Evolutionary conservation across 805 yeast species (phyloP).

Genomic region (Nakazawaea holstii): DNA sequence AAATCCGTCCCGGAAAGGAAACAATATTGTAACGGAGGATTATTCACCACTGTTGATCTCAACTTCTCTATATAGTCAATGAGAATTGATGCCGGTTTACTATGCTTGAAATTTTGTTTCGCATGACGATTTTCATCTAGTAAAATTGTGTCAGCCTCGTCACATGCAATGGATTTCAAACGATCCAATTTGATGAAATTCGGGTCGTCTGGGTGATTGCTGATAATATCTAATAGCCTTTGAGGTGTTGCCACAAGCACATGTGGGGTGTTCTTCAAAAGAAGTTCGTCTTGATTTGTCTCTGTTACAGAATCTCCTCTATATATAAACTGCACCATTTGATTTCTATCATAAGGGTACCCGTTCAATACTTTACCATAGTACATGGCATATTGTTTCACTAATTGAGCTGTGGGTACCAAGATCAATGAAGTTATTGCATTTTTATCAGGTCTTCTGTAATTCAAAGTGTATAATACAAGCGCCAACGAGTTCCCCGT

Average conservation of each 20-base stretch:
- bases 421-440: slow-evolving; percentile 17
- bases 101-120: slow-evolving; percentile 14
- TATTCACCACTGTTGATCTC: slow-evolving; percentile 6
- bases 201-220: slow-evolving; percentile 25
- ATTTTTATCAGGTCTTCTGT: slow-evolving; percentile 19
- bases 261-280: slow-evolving; percentile 24
- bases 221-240: slow-evolving; percentile 27
- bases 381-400: slow-evolving; percentile 18
- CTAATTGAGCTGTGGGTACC: slow-evolving; percentile 20
- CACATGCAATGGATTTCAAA: slow-evolving; percentile 24
- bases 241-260: slow-evolving; percentile 29
- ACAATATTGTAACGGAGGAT: slow-evolving; percentile 10
- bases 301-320: slow-evolving; percentile 21
- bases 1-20: slow-evolving; percentile 1
- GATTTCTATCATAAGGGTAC: slow-evolving; percentile 3
- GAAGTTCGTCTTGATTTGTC: slow-evolving; percentile 16
- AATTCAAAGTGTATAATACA: slow-evolving; percentile 20
- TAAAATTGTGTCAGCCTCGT: slow-evolving; percentile 28
- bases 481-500: slow-evolving; percentile 24
- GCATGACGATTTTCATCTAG: slow-evolving; percentile 13
- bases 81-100: slow-evolving; percentile 22
- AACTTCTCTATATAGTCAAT: slow-evolving; percentile 24
- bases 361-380: slow-evolving; percentile 13
- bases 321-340: slow-evolving; percentile 25
- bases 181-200: slow-evolving; percentile 18